Conservation (phyloP, 768 basidiomycete genomes). For the Clitopilus hobsonii region DNA sequence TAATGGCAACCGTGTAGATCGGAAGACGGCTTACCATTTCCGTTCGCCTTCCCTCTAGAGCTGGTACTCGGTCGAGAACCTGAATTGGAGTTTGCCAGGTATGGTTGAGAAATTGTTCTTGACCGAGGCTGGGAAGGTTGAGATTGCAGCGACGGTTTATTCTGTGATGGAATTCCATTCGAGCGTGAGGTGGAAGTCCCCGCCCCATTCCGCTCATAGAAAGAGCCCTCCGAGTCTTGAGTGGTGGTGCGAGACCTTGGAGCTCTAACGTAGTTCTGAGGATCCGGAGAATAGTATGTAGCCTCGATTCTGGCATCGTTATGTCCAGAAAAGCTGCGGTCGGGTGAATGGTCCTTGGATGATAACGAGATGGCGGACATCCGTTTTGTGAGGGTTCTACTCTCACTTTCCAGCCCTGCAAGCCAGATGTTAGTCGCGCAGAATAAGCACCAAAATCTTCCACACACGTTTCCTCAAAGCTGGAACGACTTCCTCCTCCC, state of each 20-base stretch:
- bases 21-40: conserved; percentile 21
- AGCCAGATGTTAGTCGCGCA: conserved; percentile 9
- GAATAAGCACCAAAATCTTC: conserved; percentile 4
- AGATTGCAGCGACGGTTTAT: conserved; percentile 13
- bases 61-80: conserved; percentile 21
- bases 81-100: conserved; percentile 23
- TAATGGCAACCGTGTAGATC: conserved; percentile 15
- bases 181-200: conserved; percentile 19
- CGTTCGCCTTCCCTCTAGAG: conserved; percentile 16
- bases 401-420: conserved; percentile 77
- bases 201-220: conserved; percentile 14
- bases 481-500: conserved; percentile 84
- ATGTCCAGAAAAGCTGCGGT: conserved; percentile 12
- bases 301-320: conserved; percentile 3
- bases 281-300: conserved; percentile 12
- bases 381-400: conserved; percentile 69
- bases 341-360: conserved; percentile 37
- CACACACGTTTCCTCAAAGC: conserved; percentile 71
- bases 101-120: conserved; percentile 66
- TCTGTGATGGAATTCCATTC: conserved; percentile 24
- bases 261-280: conserved; percentile 16
- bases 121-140: conserved; percentile 38
- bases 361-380: conserved; percentile 71
- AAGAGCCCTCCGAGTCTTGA: conserved; percentile 7
- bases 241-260: conserved; percentile 10